Conservation (phyloP, 306 rosid species). For the Prunus dulcis region DNA sequence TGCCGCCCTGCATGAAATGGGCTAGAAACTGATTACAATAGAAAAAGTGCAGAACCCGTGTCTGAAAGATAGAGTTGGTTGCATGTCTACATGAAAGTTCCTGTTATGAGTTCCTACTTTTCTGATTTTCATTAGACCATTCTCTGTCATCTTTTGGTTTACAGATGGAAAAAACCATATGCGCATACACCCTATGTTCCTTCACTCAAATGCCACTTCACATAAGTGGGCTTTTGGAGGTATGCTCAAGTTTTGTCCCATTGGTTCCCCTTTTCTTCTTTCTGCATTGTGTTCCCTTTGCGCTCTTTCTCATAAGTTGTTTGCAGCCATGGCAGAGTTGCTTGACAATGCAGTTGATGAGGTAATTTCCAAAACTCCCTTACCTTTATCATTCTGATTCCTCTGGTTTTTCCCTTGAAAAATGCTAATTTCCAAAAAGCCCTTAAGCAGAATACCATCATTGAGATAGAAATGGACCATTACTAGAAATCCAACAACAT, state of each 20-base stretch:
- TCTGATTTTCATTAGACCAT: not conserved
- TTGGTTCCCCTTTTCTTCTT: not conserved
- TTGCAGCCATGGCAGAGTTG: constrained; percentile 88
- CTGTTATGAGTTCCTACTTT: not conserved
- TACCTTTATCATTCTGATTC: not conserved
- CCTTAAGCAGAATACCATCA: not conserved
- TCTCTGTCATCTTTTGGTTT: constrained; percentile 3
- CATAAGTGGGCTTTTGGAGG: constrained; percentile 99
- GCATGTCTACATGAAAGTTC: not conserved
- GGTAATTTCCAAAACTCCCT: constrained; percentile 37
- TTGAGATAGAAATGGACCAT: too few relatives aligned
- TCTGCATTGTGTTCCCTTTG: not conserved
- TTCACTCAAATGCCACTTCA: constrained; percentile 97
- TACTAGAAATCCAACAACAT: not conserved
- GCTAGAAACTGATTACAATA: not conserved
- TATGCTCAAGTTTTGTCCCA: constrained; percentile 31
- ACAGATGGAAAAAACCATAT: constrained; percentile 70
- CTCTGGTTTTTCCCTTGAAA: not conserved
- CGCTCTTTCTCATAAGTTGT: not conserved
- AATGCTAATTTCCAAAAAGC: not conserved
- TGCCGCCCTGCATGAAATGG: not conserved
- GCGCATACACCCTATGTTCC: constrained; percentile 81
- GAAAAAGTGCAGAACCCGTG: not conserved
- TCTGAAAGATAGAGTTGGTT: not conserved
- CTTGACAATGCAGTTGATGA: constrained; percentile 95